Evolutionary conservation across 208 protist genomes (phyloP), one percentile per base, ranked within the genome.

Genomic region (Naegleria gruberi): DNA sequence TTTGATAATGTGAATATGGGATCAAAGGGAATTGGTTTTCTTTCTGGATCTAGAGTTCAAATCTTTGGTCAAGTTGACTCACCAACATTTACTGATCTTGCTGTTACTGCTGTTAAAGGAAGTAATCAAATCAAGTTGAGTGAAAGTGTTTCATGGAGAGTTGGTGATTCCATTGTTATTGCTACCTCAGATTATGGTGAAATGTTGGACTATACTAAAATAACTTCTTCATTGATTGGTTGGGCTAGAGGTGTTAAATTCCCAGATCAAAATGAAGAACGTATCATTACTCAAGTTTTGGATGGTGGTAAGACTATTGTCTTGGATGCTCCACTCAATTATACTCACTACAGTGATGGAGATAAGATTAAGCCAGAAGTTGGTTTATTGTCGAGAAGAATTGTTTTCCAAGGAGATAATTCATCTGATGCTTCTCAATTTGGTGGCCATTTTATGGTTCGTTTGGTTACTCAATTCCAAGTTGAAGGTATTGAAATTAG

Each of bases 141-240:
- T 4, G 34, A 37, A 42, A 19, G 5, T 82, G 37, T 42, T 10
- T 26, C 2, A n/a, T 82, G 74, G 74, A 42, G 7, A 82, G 74
- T 82, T 42, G 74, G 74, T 42, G 74, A 82, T 82, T 43, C 74
- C 26, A 82, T 82, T 82, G 74, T 82, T 8, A 37, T 82, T 82
- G 74, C 37, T 42, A 19, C 4, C 1, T 42, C 74, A 43, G 74
- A 82, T 82, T 82, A 43, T 82, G 34, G 34, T 82, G 74, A 37
- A 42, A 8, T 82, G 3, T 42, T 19, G 1, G 6, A 82, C 26
- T 43, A 37, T 82, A 3, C 5, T 43, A 42, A 1, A 43, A 19
- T 26, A 8, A 42, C 34, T 42, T 1, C 6, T n/a, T 15, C 3
- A 82, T 8, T 5, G 42, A 26, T 82, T 7, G 6, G 42, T n/a